These are phyloP conservation scores for Epichloe brachyelytri DNA, from an alignment of 2,329 filamentous ascomycete species.

Conservation along the genomic window DNA sequence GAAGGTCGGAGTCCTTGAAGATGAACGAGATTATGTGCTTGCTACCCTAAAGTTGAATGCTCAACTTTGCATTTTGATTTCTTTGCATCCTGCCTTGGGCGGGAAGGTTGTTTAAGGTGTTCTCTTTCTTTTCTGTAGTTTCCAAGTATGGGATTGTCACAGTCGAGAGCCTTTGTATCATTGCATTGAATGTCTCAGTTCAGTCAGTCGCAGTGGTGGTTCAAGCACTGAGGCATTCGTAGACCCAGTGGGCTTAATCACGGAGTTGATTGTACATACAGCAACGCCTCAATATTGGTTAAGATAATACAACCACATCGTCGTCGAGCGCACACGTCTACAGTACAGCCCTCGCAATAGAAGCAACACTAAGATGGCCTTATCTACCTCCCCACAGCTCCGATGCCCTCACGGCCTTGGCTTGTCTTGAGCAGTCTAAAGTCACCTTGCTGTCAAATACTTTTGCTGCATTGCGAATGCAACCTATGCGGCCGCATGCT, in stretches of 20 bases:
- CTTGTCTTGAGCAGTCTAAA: not conserved
- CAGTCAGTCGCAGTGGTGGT: too few relatives aligned
- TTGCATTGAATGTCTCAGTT: not conserved
- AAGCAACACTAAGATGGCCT: not conserved
- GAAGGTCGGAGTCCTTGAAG: conserved; percentile 17
- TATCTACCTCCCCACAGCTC: not conserved
- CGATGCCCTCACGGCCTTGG: not conserved
- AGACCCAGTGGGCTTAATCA: not conserved
- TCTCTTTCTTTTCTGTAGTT: too few relatives aligned
- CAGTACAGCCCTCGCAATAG: not conserved
- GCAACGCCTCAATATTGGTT: not conserved
- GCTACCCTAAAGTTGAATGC: not conserved
- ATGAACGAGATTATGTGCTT: not conserved
- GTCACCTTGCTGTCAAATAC: not conserved
- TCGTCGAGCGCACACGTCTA: not conserved
- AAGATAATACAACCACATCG: not conserved
- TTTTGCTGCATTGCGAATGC: not conserved
- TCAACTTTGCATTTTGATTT: too few relatives aligned
- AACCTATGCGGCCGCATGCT: not conserved
- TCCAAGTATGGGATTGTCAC: too few relatives aligned
- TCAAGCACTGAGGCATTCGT: not conserved
- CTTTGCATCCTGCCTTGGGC: too few relatives aligned
- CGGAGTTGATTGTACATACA: not conserved
- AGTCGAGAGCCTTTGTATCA: not conserved
- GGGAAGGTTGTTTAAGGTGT: too few relatives aligned